Evolutionary conservation across 345 rosid genomes (phyloP), one percentile per base, ranked within the genome.

Genomic region (Limnanthes douglasii): DNA sequence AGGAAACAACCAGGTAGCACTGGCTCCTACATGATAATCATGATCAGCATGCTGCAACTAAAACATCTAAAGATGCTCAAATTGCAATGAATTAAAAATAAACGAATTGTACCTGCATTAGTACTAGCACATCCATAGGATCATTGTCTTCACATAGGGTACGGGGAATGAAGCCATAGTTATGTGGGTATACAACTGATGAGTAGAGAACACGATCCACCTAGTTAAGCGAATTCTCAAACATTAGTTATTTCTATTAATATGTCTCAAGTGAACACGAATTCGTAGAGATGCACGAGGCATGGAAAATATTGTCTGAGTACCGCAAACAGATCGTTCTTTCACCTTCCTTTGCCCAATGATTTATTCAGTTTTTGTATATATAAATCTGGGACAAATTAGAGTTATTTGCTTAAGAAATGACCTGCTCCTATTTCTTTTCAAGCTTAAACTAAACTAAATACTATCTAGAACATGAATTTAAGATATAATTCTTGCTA

Each of bases 141-240:
- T 90, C 98, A 51, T 86, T 78, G 53, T 90, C 98, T 57, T 90
- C 98, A 47, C 98, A 90, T 24, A 90, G 43, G 35, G 98, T 90
- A 35, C 98, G 69, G 0, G 98, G 98, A 20, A 90, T 90, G 60
- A 90, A 90, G 35, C 98, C 98, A 54, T 90, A 88, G 66, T 88
- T 88, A 70, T 88, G 97, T 0, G 97, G 97, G 70, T 88, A 88
- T 57, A 90, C 98, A 56, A 90, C 93, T 13, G 98, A 90, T 45
- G 98, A 90, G 66, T 84, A 90, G 18, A 90, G 88, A 32, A 90
- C 48, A 34, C 96, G 96, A 40, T 90, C 98, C 45, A 90, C 98
- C 98, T 90, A 45, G 29, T 59, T 35, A 52, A 29, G 32, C 48
- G n/a, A 39, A 5, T n/a, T 19, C n/a, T 20, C 19, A 33, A 22